Evolutionary conservation across 768 basidiomycete species (phyloP).

Genomic region (Hebeloma cylindrosporum): DNA sequence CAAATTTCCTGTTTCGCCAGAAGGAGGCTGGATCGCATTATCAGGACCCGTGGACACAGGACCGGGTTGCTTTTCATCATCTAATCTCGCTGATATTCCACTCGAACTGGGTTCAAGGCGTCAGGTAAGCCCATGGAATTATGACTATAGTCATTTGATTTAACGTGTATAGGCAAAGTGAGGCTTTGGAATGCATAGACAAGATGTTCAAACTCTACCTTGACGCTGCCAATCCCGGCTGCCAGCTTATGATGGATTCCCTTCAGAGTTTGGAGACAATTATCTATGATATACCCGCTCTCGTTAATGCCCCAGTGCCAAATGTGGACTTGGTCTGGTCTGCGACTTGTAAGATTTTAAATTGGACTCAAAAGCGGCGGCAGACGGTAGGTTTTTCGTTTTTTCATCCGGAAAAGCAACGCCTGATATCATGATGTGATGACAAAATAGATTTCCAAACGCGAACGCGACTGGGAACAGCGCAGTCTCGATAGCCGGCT

Average conservation of each 20-base stretch:
- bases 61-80: constrained; percentile 8
- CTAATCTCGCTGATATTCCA: constrained; percentile 9
- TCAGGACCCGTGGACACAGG: constrained; percentile 1
- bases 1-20: constrained; percentile 8
- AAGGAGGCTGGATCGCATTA: constrained; percentile 5
- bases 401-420: not conserved
- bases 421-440: not conserved
- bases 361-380: constrained; percentile 14
- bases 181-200: constrained; percentile 9
- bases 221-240: constrained; percentile 3
- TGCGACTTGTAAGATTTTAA: constrained; percentile 11
- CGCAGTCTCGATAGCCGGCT: constrained; percentile 1
- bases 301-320: constrained; percentile 5
- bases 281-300: constrained; percentile 3
- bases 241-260: constrained; percentile 5
- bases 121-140: constrained; percentile 13
- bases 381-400: not conserved
- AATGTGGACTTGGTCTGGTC: constrained; percentile 16
- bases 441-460: no score
- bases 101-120: constrained; percentile 10
- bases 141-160: no score
- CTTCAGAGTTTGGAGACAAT: constrained; percentile 6
- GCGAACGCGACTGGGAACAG: not conserved
- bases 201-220: constrained; percentile 10
- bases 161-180: constrained; percentile 1